phyloP scores from a whole-genome alignment of 768 basidiomycete genomes.

The Pulveroboletus sp. region DNA sequence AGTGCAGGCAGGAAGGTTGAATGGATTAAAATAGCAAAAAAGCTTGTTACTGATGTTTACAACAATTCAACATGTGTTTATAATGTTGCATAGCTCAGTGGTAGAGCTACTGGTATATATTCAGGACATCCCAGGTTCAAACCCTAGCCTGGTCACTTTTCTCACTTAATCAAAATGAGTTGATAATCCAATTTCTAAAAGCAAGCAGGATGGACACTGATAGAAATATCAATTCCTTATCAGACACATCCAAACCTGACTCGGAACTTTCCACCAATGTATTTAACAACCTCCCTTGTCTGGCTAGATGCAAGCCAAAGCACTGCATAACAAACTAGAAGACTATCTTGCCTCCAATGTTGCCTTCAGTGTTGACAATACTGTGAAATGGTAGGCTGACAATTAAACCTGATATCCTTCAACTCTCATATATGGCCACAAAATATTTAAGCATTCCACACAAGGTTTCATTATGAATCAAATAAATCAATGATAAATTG shows the following conservation, averaged over 20 bases:
- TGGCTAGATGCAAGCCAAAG: background rate
- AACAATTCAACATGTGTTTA: too few species aligned
- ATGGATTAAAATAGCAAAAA: background rate
- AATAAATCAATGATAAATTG: background rate
- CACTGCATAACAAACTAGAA: background rate
- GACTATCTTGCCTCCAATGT: background rate
- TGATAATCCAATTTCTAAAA: too few species aligned
- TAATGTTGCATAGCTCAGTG: background rate
- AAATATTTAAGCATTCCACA: slow-evolving; percentile 4
- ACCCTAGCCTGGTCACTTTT: too few species aligned
- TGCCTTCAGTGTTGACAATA: too few species aligned
- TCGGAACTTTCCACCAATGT: background rate
- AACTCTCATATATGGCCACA: background rate
- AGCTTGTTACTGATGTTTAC: background rate
- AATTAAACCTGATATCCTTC: background rate
- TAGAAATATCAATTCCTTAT: background rate
- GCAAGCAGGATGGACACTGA: background rate
- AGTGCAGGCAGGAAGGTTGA: background rate
- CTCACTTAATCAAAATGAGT: too few species aligned
- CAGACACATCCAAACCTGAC: background rate
- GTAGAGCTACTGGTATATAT: too few species aligned
- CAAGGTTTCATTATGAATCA: background rate
- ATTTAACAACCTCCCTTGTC: background rate
- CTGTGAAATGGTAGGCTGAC: background rate
- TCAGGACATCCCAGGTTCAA: too few species aligned